phyloP scores from a whole-genome alignment of 2,329 filamentous ascomycete genomes.

The Scedosporium boydii region DNA sequence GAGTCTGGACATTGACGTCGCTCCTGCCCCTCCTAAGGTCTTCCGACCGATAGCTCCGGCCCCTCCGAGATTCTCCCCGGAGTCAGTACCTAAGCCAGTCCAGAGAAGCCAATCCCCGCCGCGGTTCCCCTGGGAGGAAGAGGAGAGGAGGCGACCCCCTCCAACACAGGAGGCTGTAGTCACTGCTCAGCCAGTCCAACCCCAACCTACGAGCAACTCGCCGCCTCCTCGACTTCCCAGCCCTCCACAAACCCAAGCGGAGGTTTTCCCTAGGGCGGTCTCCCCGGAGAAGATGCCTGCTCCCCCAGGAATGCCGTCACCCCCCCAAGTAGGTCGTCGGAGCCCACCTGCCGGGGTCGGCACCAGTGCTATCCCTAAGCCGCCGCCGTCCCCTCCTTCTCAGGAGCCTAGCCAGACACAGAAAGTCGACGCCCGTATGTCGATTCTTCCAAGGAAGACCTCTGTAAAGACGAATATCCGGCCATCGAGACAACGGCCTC shows the following conservation, averaged over 20 bases:
- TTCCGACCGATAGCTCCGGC: background rate
- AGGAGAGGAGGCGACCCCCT: background rate
- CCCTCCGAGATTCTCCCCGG: background rate
- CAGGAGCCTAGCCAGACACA: background rate
- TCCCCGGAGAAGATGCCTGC: background rate
- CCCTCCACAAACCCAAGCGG: background rate
- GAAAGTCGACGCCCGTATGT: constrained; percentile 10
- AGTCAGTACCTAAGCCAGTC: background rate
- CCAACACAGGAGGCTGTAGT: background rate
- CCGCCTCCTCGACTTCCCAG: background rate
- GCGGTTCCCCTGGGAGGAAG: background rate
- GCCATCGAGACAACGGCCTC: constrained; percentile 19
- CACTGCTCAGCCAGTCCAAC: background rate
- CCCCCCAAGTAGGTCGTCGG: background rate
- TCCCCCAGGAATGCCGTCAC: background rate
- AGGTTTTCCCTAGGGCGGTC: background rate
- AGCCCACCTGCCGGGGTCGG: constrained; percentile 1
- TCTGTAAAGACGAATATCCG: constrained; percentile 20
- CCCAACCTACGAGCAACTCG: background rate
- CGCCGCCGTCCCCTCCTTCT: background rate
- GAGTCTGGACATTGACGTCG: background rate
- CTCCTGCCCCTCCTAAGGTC: background rate
- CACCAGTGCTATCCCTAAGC: background rate
- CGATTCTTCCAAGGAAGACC: constrained; percentile 20
- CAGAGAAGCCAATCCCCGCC: background rate